Percentiles rank a stretch among this genome's conserved stretches.
phyloP scores from a whole-genome alignment of 805 yeast genomes.

The Suhomyces pyralidae region DNA sequence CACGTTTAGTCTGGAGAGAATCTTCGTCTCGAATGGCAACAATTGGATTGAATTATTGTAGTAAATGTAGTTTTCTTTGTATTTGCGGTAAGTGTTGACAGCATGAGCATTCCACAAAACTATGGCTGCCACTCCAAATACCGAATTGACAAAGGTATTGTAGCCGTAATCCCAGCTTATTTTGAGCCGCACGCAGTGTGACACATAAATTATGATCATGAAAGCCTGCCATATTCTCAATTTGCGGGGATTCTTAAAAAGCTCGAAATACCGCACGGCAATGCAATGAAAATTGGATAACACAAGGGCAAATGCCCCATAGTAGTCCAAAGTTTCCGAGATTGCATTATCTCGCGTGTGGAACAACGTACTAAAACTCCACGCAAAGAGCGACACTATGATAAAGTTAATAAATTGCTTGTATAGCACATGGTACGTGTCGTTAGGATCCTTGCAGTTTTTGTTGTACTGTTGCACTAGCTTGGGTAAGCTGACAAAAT shows the following conservation, averaged over 20 bases:
- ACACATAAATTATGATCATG: conserved; percentile 16
- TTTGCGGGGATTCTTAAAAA: conserved; percentile 15
- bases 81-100: conserved; percentile 14
- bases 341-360: conserved; percentile 36
- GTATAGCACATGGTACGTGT: conserved; percentile 22
- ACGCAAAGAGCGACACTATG: conserved; percentile 30
- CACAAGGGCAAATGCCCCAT: conserved; percentile 40
- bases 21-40: conserved; percentile 37
- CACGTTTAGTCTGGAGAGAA: conserved; percentile 30
- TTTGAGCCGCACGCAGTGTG: conserved; percentile 28
- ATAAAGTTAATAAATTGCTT: conserved; percentile 29
- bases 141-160: conserved; percentile 30
- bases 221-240: conserved; percentile 16
- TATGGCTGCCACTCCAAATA: conserved; percentile 29
- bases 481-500: conserved; percentile 27
- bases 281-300: conserved; percentile 36
- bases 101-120: conserved; percentile 36
- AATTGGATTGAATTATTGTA: conserved; percentile 37
- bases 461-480: conserved; percentile 25
- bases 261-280: conserved; percentile 26
- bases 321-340: conserved; percentile 42
- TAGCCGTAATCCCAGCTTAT: conserved; percentile 40
- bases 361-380: conserved; percentile 37
- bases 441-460: conserved; percentile 10
- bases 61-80: conserved; percentile 12